phyloP scores from a whole-genome alignment of 129 eudicot species.

The Gnaphalium uliginosum region DNA sequence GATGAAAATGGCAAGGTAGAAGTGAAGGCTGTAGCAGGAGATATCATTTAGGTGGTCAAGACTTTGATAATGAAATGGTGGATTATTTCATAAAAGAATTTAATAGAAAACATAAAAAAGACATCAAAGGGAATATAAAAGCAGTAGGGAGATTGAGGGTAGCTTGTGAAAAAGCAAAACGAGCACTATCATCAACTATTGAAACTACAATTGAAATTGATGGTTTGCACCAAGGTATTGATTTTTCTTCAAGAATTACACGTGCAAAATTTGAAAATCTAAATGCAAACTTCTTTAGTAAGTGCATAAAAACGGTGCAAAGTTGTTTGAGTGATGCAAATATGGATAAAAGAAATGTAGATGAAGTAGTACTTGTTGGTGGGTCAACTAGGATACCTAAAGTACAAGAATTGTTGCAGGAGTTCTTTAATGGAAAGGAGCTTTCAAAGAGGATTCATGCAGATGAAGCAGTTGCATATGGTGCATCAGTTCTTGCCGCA shows the following conservation, averaged over 20 bases:
- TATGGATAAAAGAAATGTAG: conserved; percentile 10
- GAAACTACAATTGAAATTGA: conserved; percentile 20
- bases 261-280: conserved; percentile 25
- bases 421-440: neutral
- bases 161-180: conserved; percentile 55
- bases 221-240: conserved; percentile 21
- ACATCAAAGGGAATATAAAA: conserved; percentile 38
- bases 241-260: conserved; percentile 16
- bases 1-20: conserved; percentile 34
- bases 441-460: neutral
- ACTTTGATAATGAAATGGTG: conserved; percentile 48
- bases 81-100: conserved; percentile 46
- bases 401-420: conserved; percentile 19
- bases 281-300: conserved; percentile 1
- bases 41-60: conserved; percentile 52
- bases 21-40: conserved; percentile 44
- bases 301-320: conserved; percentile 17
- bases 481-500: neutral
- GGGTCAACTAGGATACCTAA: conserved; percentile 22
- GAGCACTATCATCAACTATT: conserved; percentile 39
- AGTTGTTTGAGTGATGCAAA: conserved; percentile 17
- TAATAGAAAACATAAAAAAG: conserved; percentile 43
- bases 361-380: conserved; percentile 28
- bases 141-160: conserved; percentile 54
- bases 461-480: neutral